Conservation (phyloP, 2,329 filamentous ascomycete genomes). For the Verticillium isaacii region DNA sequence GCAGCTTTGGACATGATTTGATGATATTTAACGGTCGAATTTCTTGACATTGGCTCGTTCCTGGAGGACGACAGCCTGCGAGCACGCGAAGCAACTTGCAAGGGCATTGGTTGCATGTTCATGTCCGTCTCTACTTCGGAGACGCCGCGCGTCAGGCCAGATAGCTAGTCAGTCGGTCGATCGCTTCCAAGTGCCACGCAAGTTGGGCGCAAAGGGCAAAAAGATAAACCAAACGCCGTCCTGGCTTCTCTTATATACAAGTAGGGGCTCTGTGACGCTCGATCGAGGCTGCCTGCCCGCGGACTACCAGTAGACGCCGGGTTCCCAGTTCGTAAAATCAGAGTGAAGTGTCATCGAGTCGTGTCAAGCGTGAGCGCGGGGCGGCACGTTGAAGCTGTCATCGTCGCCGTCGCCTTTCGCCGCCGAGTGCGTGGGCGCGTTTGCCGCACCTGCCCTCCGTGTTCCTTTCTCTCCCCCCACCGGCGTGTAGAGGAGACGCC, state of each 20-base stretch:
- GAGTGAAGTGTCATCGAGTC: not conserved
- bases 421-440: too few species aligned
- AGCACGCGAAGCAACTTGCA: not conserved
- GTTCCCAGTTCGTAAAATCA: not conserved
- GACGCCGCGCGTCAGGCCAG: not conserved
- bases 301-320: not conserved
- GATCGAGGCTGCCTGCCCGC: not conserved
- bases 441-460: too few species aligned
- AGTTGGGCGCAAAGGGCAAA: not conserved
- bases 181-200: not conserved
- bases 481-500: too few species aligned
- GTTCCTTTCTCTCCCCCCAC: too few species aligned
- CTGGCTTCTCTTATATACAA: not conserved
- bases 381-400: too few species aligned
- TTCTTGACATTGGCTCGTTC: not conserved
- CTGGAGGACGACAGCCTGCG: not conserved
- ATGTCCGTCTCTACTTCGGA: not conserved
- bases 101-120: not conserved
- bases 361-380: not conserved
- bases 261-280: not conserved
- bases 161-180: not conserved
- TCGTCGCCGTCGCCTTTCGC: too few species aligned
- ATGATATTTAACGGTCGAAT: not conserved
- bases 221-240: not conserved
- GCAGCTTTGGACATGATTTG: not conserved